Evolutionary conservation across 495 filamentous ascomycete species (phyloP), one percentile per base, ranked within the genome.

Genomic region (Penicillium nucicola): DNA sequence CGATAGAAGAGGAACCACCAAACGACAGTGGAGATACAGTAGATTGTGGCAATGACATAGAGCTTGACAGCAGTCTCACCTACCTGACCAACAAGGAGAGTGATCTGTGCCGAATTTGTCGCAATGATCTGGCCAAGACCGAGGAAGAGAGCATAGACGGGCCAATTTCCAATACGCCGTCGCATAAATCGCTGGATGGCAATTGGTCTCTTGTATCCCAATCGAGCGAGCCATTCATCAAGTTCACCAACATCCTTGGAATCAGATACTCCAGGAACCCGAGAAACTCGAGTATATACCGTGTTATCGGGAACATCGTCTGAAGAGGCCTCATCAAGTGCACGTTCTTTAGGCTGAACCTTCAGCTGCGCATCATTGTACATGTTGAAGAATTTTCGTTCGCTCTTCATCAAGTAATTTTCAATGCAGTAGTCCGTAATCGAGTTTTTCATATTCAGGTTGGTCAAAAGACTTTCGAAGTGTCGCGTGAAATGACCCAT

Each of bases 51-150:
- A 17, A 86, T 76, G 52, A 80, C 68, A 61, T 88, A 87, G 17
- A 87, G 71, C 66, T 82, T 80, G 23, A 76, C 65, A 3, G 83
- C 81, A 7, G 80, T 72, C 57, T 87, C 71, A 14, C 78, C 82
- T 12, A 81, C 69, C 50, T 79, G 75, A 18, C 84, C 84, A 5
- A 74, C 79, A 17, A 88, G 66, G 12, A 88, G 77, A 5, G 83
- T 84, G 60, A 87, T 82, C 52, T 87, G 84, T 64, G 86, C 84
- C 0, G 80, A 84, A 57, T 84, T 86, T 41, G 81, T 80, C 0
- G 84, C 80, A 36, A 87, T 77, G 50, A 87, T 79, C 60, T 87
- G 84, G 5, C 81, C 82, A 55, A 85, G 71, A 30, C 83, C 81
- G 14, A 88, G 72, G 19, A 86, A 60, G 57, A 88, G 75, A 17